Conservation (phyloP, 164 flowering plant species). For the Sextonia rubra region DNA sequence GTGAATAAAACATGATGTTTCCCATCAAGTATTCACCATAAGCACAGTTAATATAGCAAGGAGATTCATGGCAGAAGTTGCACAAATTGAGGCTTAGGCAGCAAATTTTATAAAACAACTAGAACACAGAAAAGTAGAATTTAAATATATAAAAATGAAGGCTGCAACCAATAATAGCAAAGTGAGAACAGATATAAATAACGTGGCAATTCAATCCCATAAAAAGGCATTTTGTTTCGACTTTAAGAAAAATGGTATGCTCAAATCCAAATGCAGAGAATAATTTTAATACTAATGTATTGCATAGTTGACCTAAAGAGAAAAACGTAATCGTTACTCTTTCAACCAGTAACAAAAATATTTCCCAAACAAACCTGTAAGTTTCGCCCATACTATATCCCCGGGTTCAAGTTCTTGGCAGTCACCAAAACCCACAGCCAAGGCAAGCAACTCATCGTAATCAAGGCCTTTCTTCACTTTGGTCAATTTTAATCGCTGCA, state of each 20-base stretch:
- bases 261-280: neutral
- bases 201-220: no score
- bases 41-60: no score
- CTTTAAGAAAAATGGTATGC: neutral
- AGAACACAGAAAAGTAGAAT: no score
- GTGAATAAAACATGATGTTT: neutral
- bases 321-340: neutral
- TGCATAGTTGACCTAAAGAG: neutral
- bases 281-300: neutral
- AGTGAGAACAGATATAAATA: neutral
- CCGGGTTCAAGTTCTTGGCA: constrained; percentile 75
- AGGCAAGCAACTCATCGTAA: constrained; percentile 72
- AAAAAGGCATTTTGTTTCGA: neutral
- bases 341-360: neutral
- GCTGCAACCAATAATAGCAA: no score
- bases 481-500: constrained; percentile 51
- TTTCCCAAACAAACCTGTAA: constrained; percentile 52
- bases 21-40: no score
- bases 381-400: constrained; percentile 94
- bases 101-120: no score
- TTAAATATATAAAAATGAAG: no score
- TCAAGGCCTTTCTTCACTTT: constrained; percentile 42
- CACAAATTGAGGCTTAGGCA: no score
- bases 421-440: constrained; percentile 85
- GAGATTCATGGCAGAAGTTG: no score